phyloP scores from a whole-genome alignment of 2,329 filamentous ascomycete genomes.

The Cordyceps tenuipes region DNA sequence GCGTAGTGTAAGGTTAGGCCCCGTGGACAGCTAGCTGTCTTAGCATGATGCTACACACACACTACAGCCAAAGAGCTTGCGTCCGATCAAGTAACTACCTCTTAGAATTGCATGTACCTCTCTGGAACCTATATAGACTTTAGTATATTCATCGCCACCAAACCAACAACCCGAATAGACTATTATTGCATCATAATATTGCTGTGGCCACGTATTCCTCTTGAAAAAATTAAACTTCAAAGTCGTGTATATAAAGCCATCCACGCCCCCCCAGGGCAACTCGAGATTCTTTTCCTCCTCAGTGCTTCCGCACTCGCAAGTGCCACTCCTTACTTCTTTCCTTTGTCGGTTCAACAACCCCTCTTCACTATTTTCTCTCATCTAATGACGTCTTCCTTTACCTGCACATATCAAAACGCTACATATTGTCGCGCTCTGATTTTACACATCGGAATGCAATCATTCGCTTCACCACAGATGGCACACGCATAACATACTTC shows the following conservation, averaged over 20 bases:
- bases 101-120: too few relatives aligned
- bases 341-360: background rate
- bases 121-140: too few relatives aligned
- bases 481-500: background rate
- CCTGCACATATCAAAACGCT: background rate
- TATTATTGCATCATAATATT: too few relatives aligned
- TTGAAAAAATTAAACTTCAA: background rate
- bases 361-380: background rate
- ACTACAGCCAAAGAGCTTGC: too few relatives aligned
- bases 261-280: background rate
- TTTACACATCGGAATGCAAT: background rate
- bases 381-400: background rate
- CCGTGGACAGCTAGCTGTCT: too few relatives aligned
- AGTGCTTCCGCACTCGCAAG: slow-evolving; percentile 4
- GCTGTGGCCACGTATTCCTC: background rate
- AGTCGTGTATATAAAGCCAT: background rate
- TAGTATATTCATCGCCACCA: too few relatives aligned
- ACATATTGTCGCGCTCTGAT: background rate
- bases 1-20: too few relatives aligned
- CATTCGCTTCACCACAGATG: background rate
- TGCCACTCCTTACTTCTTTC: background rate
- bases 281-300: background rate
- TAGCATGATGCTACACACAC: too few relatives aligned
- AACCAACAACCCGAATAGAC: too few relatives aligned
- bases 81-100: too few relatives aligned